Evolutionary conservation across 1,284 basidiomycete species (phyloP).

Genomic region (Fistulinella cinereoalba): DNA sequence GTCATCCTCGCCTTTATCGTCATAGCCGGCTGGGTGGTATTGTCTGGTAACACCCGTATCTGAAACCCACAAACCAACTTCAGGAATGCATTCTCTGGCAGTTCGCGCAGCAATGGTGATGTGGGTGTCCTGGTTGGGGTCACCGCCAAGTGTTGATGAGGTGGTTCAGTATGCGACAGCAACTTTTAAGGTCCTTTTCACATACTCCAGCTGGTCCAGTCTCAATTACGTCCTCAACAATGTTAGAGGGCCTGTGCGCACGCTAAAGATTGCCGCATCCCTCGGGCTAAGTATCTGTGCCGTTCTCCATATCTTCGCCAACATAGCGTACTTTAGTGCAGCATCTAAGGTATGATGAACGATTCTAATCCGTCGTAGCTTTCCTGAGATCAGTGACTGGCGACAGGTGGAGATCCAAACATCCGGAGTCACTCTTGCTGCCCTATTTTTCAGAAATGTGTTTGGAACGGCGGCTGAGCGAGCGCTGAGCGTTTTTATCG

Average conservation of each 20-base stretch:
- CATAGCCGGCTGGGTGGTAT: constrained; percentile 45
- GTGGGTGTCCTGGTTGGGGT: constrained; percentile 20
- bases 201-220: constrained; percentile 56
- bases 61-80: constrained; percentile 46
- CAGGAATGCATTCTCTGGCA: constrained; percentile 46
- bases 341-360: constrained; percentile 15
- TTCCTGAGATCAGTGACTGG: too few relatives aligned
- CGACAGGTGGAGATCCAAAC: constrained; percentile 42
- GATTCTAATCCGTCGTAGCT: neutral
- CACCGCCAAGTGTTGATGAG: neutral
- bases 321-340: constrained; percentile 51
- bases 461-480: constrained; percentile 47
- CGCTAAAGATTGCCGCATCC: constrained; percentile 53
- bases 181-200: constrained; percentile 54
- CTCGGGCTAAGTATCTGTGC: constrained; percentile 49
- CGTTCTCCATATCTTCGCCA: constrained; percentile 48
- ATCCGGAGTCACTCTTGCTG: constrained; percentile 49
- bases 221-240: constrained; percentile 56
- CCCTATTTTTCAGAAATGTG: constrained; percentile 53
- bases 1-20: constrained; percentile 26
- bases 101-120: constrained; percentile 44
- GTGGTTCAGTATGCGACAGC: constrained; percentile 50
- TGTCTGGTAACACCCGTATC: constrained; percentile 46
- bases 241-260: constrained; percentile 49
- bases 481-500: constrained; percentile 51